phyloP scores from a whole-genome alignment of 306 rosid genomes.

The Gastrolobium villosum region DNA sequence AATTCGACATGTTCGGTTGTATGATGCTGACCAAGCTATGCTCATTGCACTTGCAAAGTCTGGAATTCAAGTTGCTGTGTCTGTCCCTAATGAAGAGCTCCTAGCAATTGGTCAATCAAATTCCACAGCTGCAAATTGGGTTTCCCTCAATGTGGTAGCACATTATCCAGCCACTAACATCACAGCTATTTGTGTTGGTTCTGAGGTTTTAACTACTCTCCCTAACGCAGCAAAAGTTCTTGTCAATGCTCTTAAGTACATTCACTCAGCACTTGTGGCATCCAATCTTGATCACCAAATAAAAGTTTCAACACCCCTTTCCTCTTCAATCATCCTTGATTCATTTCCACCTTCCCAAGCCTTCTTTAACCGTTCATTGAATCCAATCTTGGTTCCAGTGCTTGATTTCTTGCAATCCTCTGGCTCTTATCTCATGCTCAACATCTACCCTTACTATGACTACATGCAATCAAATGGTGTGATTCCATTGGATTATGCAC shows the following conservation, averaged over 20 bases:
- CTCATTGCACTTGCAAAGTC: conserved; percentile 83
- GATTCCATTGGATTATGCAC: conserved; percentile 83
- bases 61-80: conserved; percentile 73
- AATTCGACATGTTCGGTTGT: conserved; percentile 73
- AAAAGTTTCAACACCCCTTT: conserved; percentile 80
- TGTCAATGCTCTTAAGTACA: conserved; percentile 74
- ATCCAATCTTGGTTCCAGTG: conserved; percentile 75
- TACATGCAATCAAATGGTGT: conserved; percentile 86
- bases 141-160: conserved; percentile 78
- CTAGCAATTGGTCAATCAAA: conserved; percentile 86
- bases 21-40: conserved; percentile 78
- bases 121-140: conserved; percentile 89
- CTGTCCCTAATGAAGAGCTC: conserved; percentile 82
- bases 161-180: conserved; percentile 90
- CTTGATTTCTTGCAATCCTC: conserved; percentile 85
- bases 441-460: conserved; percentile 85
- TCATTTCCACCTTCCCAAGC: conserved; percentile 95
- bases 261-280: conserved; percentile 80
- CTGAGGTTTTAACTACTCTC: conserved; percentile 73
- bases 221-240: conserved; percentile 85
- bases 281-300: conserved; percentile 81
- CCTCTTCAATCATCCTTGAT: conserved; percentile 83
- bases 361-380: conserved; percentile 73
- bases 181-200: conserved; percentile 84
- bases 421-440: conserved; percentile 74